Evolutionary conservation across 225 moss, liverwort and hornwort genomes (phyloP).

Genomic region (Marchantia polymorpha): DNA sequence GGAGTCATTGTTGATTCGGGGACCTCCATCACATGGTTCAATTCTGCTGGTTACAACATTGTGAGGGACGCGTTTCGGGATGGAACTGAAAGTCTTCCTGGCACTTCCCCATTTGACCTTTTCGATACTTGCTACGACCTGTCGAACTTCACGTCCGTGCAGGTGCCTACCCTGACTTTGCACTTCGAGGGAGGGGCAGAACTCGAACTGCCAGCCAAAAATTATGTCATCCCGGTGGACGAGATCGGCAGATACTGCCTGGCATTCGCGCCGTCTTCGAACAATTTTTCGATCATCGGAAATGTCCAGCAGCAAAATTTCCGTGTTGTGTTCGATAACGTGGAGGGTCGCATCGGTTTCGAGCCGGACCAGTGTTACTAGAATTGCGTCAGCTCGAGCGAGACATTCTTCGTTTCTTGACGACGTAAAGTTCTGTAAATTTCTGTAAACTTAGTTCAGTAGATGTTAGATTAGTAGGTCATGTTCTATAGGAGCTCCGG

Average conservation of each 20-base stretch:
- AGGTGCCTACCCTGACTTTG: constrained; percentile 25
- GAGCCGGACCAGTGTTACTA: constrained; percentile 18
- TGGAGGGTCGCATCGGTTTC: constrained; percentile 25
- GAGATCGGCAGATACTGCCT: constrained; percentile 24
- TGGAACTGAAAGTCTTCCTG: constrained; percentile 18
- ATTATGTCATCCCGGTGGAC: constrained; percentile 30
- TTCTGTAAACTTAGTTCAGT: too few species aligned
- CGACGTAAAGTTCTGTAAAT: too few species aligned
- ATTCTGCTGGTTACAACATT: constrained; percentile 13
- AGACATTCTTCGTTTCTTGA: too few species aligned
- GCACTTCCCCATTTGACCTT: constrained; percentile 6
- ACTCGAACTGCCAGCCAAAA: constrained; percentile 25
- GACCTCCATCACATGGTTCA: constrained; percentile 27
- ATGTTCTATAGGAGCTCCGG: not conserved
- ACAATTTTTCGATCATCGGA: constrained; percentile 33
- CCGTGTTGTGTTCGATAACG: constrained; percentile 33
- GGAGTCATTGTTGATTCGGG: constrained; percentile 36
- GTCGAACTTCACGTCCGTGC: constrained; percentile 15
- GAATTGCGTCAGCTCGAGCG: too few species aligned
- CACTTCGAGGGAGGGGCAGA: constrained; percentile 30
- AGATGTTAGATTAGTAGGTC: not conserved
- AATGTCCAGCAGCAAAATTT: constrained; percentile 33
- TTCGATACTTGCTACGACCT: constrained; percentile 37
- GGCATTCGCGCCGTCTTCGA: constrained; percentile 24
- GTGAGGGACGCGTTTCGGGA: constrained; percentile 27